A percentile compares a stretch with the other conserved stretches of the same genome.
phyloP scores from a whole-genome alignment of 139 green algal species.

The Chlorella sp. region DNA sequence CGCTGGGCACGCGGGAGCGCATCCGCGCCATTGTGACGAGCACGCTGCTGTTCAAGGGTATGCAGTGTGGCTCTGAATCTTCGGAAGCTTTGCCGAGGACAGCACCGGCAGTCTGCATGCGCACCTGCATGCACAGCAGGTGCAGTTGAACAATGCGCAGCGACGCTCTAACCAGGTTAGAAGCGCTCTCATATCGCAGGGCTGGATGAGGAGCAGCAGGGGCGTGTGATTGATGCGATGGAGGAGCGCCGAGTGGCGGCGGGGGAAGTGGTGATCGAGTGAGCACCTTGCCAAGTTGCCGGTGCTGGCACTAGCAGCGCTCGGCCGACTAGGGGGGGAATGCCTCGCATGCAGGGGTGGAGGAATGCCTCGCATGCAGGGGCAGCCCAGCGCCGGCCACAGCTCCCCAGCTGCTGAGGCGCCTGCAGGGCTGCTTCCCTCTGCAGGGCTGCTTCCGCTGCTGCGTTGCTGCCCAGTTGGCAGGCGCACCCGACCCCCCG shows the following conservation, averaged over 20 bases:
- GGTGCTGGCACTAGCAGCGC: too few relatives aligned
- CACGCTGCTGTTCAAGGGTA: constrained; percentile 38
- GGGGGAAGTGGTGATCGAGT: neutral
- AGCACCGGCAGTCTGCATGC: neutral
- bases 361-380: neutral
- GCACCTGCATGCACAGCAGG: too few relatives aligned
- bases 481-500: too few relatives aligned
- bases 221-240: constrained; percentile 55
- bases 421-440: neutral
- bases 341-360: neutral
- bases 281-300: too few relatives aligned
- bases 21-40: constrained; percentile 18
- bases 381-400: neutral
- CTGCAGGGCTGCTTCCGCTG: too few relatives aligned
- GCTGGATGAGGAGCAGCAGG: constrained; percentile 66
- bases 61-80: neutral
- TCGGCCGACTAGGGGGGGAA: too few relatives aligned
- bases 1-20: neutral
- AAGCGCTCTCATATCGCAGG: constrained; percentile 28
- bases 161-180: neutral
- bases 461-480: too few relatives aligned
- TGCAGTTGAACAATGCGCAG: too few relatives aligned
- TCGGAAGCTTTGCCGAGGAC: too few relatives aligned
- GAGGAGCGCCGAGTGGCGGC: constrained; percentile 38
- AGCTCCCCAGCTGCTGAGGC: neutral